These are phyloP conservation scores for Carex myosuroides DNA, from an alignment of 176 grass and related monocot species.

Conservation along the genomic window DNA sequence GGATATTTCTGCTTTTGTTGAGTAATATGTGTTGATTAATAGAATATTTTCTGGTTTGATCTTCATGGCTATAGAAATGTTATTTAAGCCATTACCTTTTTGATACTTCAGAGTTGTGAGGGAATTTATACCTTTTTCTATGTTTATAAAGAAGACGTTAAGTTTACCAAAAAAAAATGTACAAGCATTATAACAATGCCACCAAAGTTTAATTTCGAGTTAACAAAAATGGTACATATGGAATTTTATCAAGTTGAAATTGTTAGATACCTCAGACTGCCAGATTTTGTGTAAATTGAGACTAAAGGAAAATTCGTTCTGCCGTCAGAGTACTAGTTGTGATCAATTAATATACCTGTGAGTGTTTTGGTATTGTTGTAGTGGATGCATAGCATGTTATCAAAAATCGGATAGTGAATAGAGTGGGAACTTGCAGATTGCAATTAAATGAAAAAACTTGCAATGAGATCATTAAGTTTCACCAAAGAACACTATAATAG, in stretches of 20 bases:
- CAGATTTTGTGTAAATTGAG: background rate
- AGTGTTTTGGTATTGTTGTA: background rate
- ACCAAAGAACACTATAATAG: background rate
- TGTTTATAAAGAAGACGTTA: background rate
- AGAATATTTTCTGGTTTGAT: background rate
- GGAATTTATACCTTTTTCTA: background rate
- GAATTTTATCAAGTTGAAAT: background rate
- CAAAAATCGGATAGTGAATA: background rate
- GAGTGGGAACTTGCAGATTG: background rate
- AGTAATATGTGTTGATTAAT: background rate
- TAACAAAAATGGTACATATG: background rate
- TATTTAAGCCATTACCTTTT: background rate
- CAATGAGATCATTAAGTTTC: background rate
- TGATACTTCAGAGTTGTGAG: background rate
- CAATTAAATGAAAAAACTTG: background rate
- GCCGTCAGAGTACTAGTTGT: background rate
- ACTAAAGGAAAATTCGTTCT: background rate
- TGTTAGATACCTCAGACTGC: background rate
- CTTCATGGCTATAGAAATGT: background rate
- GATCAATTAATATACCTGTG: background rate
- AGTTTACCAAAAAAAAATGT: background rate
- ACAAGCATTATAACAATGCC: background rate
- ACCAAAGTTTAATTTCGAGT: background rate
- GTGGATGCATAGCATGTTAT: background rate
- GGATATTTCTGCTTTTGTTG: background rate